These are phyloP conservation scores for Cryptococcus hybrid DNA, from an alignment of 1,284 basidiomycete species.

Conservation along the genomic window DNA sequence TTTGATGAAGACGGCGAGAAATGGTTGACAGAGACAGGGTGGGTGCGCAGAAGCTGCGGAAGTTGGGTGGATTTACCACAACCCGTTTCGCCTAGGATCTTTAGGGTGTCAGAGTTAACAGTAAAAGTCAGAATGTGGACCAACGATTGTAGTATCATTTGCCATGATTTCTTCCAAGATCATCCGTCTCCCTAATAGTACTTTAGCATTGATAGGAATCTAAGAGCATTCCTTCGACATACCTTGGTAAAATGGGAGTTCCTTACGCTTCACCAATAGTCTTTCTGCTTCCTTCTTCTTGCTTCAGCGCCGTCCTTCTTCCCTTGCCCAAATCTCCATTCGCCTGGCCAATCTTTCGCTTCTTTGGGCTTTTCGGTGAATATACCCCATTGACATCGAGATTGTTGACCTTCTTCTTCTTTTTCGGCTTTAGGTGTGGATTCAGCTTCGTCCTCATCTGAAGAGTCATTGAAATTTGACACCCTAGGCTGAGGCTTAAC, in stretches of 20 bases:
- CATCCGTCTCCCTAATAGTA: slow-evolving; percentile 63
- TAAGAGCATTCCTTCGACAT: slow-evolving; percentile 16
- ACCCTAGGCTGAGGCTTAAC: slow-evolving; percentile 1
- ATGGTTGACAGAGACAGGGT: slow-evolving; percentile 22
- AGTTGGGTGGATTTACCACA: slow-evolving; percentile 98
- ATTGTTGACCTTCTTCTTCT: not conserved
- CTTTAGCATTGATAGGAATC: slow-evolving; percentile 1
- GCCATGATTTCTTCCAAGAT: slow-evolving; percentile 69
- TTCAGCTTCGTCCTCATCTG: slow-evolving; percentile 8
- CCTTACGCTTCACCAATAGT: slow-evolving; percentile 62
- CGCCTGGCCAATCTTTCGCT: not conserved
- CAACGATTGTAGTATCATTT: slow-evolving; percentile 77
- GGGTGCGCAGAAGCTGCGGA: slow-evolving; percentile 77
- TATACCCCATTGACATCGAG: not conserved
- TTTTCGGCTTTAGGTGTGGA: not conserved
- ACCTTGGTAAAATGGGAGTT: slow-evolving; percentile 78
- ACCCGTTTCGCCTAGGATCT: slow-evolving; percentile 90
- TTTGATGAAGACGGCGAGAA: slow-evolving; percentile 13
- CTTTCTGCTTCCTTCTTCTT: slow-evolving; percentile 32
- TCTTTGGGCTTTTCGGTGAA: not conserved
- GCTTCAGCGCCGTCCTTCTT: slow-evolving; percentile 4
- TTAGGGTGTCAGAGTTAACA: not conserved
- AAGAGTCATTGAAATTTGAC: slow-evolving; percentile 19
- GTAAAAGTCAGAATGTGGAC: slow-evolving; percentile 5
- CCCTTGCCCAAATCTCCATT: not conserved